phyloP scores from a whole-genome alignment of 495 filamentous ascomycete species.

The Letharia lupina region DNA sequence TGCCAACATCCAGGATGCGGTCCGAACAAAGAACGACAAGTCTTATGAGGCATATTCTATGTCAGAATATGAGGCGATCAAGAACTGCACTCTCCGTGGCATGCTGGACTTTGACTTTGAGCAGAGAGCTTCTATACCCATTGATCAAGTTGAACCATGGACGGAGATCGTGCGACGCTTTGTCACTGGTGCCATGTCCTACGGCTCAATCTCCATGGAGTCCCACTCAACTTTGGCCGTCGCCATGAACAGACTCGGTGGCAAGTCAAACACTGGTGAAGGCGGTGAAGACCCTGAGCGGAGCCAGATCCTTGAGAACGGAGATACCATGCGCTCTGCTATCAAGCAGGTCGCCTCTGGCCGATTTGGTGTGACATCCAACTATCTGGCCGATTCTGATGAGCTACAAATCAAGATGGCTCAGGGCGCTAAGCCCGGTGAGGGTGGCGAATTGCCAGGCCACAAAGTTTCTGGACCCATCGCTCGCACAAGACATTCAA shows the following conservation, averaged over 20 bases:
- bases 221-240: constrained; percentile 95
- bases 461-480: constrained; percentile 98
- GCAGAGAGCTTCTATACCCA: constrained; percentile 73
- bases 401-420: constrained; percentile 99
- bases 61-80: constrained; percentile 94
- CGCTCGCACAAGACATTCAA: constrained; percentile 94
- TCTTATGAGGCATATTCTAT: constrained; percentile 97
- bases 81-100: constrained; percentile 92
- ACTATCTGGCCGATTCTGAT: constrained; percentile 97
- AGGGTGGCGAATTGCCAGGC: constrained; percentile 95
- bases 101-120: constrained; percentile 98
- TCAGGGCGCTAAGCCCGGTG: constrained; percentile 96
- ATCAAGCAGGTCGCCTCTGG: constrained; percentile 99
- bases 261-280: constrained; percentile 98
- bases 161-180: constrained; percentile 97
- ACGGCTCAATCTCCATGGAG: constrained; percentile 99
- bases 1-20: constrained; percentile 96
- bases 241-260: constrained; percentile 95
- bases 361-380: constrained; percentile 94
- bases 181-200: constrained; percentile 99
- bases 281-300: constrained; percentile 96
- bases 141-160: constrained; percentile 98
- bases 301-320: constrained; percentile 77
- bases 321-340: constrained; percentile 95
- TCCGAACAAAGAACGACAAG: constrained; percentile 98